Base-by-base conservation (phyloP, 1,284 basidiomycete species). In the Papiliotrema nemorosa region DNA sequence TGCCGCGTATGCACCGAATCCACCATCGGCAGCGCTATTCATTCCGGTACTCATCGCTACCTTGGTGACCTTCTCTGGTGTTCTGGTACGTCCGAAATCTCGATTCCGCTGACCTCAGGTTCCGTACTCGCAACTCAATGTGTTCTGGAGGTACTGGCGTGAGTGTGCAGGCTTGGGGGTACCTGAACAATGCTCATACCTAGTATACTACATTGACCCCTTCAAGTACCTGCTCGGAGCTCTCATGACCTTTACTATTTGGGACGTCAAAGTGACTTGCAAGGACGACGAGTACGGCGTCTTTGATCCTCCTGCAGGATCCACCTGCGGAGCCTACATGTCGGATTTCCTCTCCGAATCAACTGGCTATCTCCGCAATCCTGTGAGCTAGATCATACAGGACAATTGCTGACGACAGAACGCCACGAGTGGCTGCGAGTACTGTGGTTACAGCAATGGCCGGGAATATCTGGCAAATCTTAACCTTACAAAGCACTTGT, bases 241-340 rank as follows among this genome's bases (percentile, higher is more conserved):
- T 18, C 53, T 67, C 24, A 27, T 63, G 38, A 55, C 55, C 25
- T 58, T 59, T 33, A 55, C 60, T 25, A 46, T 68, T 10, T 64
- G 65, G 59, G 57, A 70, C 50, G 57, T 55, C 18, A 47, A 54
- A 1, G 64, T 69, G 39, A 49, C 59, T 39, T 76, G 73, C 57
- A 53, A 55, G 34, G 52, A 58, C 3, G 25, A 49, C 18, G 74
- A 75, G 51, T 69, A 59, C 53, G 62, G 63, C 5, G 44, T 55
- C 12, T 67, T 75, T 57, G 57, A 66, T 44, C 70, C 73, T 9
- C 71, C 72, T 0, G 2, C 47, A 1, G 69, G 66, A 14, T 58
- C 63, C 55, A 69, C 72, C 7, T 74, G 74, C 52, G 58, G 56
- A 1, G 38, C 51, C 20, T 74, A 71, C 62, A 58, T 67, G 53